Base-by-base conservation (phyloP, 2,329 filamentous ascomycete genomes). In the Metarhizium anisopliae region DNA sequence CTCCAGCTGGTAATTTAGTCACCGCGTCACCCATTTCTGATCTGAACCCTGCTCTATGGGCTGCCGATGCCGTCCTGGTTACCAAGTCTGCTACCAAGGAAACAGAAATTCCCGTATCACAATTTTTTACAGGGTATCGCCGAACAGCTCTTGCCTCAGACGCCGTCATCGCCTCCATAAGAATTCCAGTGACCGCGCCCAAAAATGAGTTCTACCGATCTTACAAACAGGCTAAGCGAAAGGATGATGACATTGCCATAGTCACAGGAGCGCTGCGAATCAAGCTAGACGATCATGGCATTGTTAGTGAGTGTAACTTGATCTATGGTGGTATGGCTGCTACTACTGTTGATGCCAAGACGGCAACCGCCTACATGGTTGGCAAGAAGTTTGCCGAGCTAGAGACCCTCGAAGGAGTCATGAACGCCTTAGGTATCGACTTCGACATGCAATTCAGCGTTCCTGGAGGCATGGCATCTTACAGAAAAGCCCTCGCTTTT, bases 161-260 rank as follows among this genome's bases (percentile, higher is more conserved):
- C 67, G 90, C 90, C 1, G 83, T 97, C 59, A 93, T 99, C 58
- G 85, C 90, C 1, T 86, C 86, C 47, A 86, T 99, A 59, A 83
- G 87, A n/a, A 90, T 99, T 49, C 94, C 94, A 0, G 74, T 89
- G 2, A 87, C 89, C 0, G 78, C 78, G 2, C 79, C 84, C 54
- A 87, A 86, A 64, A 86, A 89, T 3, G 94, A 97, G 67, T 90
- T 86, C 67, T 87, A 96, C 68, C 82, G 88, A 47, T 86, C 93
- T 1, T 97, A 96, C 72, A 99, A 99, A 72, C 93, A 97, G 69
- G 85, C 94, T 0, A 99, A 99, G 76, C 78, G 94, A 61, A 97
- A 97, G 68, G 94, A 99, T 64, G 94, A 99, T 64, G 94, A 99
- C 67, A 97, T 99, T 67, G 94, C 94, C 2, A 97, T 99, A 63